Conservation (phyloP, 1,284 basidiomycete genomes). For the Limonomyces culmigenus region DNA sequence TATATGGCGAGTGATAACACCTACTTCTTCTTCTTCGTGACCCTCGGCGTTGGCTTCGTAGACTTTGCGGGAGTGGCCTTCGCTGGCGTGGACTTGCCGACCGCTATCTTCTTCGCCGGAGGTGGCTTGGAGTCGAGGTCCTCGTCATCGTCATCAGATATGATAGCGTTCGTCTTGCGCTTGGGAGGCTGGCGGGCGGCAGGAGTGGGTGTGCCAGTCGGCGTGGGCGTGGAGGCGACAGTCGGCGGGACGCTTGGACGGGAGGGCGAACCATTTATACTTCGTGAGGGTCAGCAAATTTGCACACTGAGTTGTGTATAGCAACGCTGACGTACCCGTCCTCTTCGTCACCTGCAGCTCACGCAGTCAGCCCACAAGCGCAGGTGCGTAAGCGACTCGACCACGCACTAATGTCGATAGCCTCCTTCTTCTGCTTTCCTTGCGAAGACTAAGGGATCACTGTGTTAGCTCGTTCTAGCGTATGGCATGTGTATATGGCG, state of each 20-base stretch:
- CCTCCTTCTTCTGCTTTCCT: slow-evolving; percentile 5
- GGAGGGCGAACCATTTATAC: no score
- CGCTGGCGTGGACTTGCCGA: not conserved
- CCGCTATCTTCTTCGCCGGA: not conserved
- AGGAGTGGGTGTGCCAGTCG: not conserved
- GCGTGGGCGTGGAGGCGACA: not conserved
- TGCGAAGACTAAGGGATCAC: no score
- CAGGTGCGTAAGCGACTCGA: not conserved
- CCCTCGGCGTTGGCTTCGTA: slow-evolving; percentile 17
- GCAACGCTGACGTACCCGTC: slow-evolving; percentile 3
- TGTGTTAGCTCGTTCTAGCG: no score
- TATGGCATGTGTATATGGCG: no score
- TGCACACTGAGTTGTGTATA: not conserved
- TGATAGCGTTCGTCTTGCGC: slow-evolving; percentile 4
- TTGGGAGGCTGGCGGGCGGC: not conserved
- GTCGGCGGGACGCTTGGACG: no score
- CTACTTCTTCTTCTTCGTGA: slow-evolving; percentile 9
- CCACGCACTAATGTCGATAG: slow-evolving; percentile 17
- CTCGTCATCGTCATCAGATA: slow-evolving; percentile 1
- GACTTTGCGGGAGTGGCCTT: slow-evolving; percentile 21
- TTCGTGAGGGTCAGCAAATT: not conserved
- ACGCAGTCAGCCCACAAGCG: slow-evolving; percentile 2
- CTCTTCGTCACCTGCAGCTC: slow-evolving; percentile 7
- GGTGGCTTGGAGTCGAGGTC: not conserved
- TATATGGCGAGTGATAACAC: no score